Evolutionary conservation across 768 basidiomycete genomes (phyloP), one percentile per base, ranked within the genome.

Genomic region (Melanogaster broomeanus): DNA sequence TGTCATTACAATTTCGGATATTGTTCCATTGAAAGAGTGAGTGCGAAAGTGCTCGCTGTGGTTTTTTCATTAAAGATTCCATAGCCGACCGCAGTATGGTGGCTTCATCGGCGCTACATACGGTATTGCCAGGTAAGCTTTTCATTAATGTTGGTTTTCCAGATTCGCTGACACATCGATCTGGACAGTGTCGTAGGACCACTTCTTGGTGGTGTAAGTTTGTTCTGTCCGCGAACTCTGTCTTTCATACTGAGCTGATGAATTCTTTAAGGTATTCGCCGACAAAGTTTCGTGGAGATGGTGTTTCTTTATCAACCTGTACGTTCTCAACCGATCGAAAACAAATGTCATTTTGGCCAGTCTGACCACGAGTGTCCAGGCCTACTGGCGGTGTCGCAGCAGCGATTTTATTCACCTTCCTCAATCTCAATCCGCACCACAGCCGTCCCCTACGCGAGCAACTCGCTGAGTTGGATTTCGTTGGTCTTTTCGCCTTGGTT

Each of bases 271-370:
- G 86, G 83, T 70, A 12, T 81, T 92, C 51, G 81, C 88, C 0
- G 82, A 90, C 61, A 84, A 88, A 61, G 83, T 84, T 16, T 76
- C 83, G 1, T 93, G 90, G 90, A 71, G 90, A 71, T 92, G 90
- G 90, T 88, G 86, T 63, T 90, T 90, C 68, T 88, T 82, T 63
- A 84, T 90, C 58, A 89, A 88, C 58, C 59, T 90, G 86, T 85
- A 62, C 49, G 81, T 55, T n/a, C 24, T 33, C 11, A 0, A 33
- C 4, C 27, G 6, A 2, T 28, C 28, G 22, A 6, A 4, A 16
- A 39, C n/a, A 7, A 4, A 2, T 37, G 3, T 35, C 4, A 7
- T 28, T 49, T 24, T 44, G 18, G 19, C 42, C 46, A 2, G 0
- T 45, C 49, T 59, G 24, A 53, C 22, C 15, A 16, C 31, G 16